Percentiles rank a stretch among this genome's conserved stretches.
These are phyloP conservation scores for Daedaleopsis nitida DNA, from an alignment of 768 basidiomycete genomes.

Conservation along the genomic window DNA sequence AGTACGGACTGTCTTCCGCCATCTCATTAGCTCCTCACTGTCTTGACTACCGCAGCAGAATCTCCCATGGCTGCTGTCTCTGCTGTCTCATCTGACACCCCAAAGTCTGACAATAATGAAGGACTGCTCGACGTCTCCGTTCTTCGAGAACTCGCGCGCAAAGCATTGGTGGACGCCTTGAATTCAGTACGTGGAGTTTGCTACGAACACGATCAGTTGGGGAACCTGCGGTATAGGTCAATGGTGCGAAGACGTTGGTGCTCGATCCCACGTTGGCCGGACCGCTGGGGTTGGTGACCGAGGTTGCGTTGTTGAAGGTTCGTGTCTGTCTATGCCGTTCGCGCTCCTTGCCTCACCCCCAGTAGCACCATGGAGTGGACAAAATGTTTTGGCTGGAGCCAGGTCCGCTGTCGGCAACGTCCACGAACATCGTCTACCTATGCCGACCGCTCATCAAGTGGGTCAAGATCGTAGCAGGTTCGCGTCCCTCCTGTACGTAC, in stretches of 20 bases:
- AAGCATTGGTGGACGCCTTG: constrained; percentile 80
- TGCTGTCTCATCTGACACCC: constrained; percentile 38
- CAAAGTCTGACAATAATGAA: constrained; percentile 35
- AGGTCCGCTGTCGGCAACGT: constrained; percentile 79
- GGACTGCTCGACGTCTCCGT: constrained; percentile 57
- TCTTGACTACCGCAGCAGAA: constrained; percentile 1
- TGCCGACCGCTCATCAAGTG: constrained; percentile 85
- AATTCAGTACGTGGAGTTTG: constrained; percentile 59
- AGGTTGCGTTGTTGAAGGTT: constrained; percentile 91
- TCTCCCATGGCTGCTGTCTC: constrained; percentile 23
- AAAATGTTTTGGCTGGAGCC: constrained; percentile 99
- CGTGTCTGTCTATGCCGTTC: not conserved
- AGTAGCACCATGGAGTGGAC: constrained; percentile 95
- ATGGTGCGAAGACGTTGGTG: constrained; percentile 96
- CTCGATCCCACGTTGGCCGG: constrained; percentile 86
- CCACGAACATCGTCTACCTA: constrained; percentile 90
- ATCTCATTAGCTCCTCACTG: too few species aligned
- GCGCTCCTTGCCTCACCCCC: not conserved
- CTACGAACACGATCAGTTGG: not conserved
- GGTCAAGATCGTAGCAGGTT: constrained; percentile 91
- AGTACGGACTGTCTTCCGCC: constrained; percentile 8
- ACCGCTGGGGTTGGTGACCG: constrained; percentile 92
- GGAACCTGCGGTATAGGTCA: constrained; percentile 52
- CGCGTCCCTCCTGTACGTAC: constrained; percentile 9
- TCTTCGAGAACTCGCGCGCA: constrained; percentile 78